These are phyloP conservation scores for Hypomyces perniciosus DNA, from an alignment of 2,329 filamentous ascomycete genomes.

Conservation along the genomic window DNA sequence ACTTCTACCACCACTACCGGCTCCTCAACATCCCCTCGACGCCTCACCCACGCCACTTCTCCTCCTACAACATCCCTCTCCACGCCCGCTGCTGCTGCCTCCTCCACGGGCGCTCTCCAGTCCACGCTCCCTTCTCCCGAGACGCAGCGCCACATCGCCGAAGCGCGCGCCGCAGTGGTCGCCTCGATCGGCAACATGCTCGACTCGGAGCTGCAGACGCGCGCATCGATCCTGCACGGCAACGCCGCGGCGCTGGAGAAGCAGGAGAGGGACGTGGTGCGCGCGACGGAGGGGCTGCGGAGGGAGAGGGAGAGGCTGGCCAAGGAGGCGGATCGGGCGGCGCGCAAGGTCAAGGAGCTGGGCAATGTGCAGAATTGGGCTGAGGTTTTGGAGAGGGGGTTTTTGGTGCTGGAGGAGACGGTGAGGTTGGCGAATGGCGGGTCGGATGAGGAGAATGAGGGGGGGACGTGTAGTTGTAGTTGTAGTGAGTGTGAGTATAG, in stretches of 20 bases:
- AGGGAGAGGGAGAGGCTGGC: slow-evolving; percentile 61
- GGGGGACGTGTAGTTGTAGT: slow-evolving; percentile 25
- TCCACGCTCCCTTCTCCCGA: slow-evolving; percentile 36
- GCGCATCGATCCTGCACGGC: slow-evolving; percentile 62
- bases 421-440: slow-evolving; percentile 46
- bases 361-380: slow-evolving; percentile 84
- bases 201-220: slow-evolving; percentile 60
- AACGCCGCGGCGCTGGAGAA: slow-evolving; percentile 59
- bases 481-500: slow-evolving; percentile 32
- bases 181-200: slow-evolving; percentile 64
- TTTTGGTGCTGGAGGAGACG: slow-evolving; percentile 59
- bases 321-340: slow-evolving; percentile 56
- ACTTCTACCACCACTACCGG: neutral
- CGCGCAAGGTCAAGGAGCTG: slow-evolving; percentile 65
- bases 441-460: slow-evolving; percentile 17
- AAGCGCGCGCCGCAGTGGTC: slow-evolving; percentile 54
- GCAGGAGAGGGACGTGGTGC: slow-evolving; percentile 61
- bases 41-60: slow-evolving; percentile 3
- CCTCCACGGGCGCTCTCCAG: slow-evolving; percentile 20
- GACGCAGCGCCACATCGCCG: slow-evolving; percentile 43
- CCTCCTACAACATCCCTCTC: neutral
- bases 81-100: neutral
- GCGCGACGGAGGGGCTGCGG: slow-evolving; percentile 53
- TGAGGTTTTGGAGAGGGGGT: slow-evolving; percentile 68
- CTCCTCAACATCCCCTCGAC: slow-evolving; percentile 4